Percentiles rank a stretch among this genome's conserved stretches.
Conservation (phyloP, 208 protist species). For the Acanthamoeba lenticulata region DNA sequence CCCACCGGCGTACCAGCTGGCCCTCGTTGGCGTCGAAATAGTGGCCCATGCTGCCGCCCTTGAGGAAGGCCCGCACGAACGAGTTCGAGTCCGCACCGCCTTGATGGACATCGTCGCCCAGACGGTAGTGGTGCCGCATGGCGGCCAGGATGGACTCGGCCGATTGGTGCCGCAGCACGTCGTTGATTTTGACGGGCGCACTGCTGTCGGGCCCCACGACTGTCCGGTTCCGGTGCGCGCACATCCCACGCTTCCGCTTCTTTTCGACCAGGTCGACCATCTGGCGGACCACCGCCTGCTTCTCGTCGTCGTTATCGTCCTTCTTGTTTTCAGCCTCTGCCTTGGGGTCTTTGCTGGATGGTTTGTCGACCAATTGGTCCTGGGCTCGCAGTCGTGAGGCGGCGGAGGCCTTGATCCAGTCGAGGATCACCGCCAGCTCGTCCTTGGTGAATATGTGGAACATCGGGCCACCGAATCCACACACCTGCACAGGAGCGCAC, state of each 20-base stretch:
- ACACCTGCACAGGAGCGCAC: neutral
- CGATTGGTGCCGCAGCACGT: neutral
- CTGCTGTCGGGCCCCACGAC: neutral
- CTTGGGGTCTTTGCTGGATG: too few relatives aligned
- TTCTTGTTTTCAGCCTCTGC: too few relatives aligned
- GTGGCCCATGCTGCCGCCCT: neutral
- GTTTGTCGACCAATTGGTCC: neutral
- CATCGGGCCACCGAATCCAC: conserved; percentile 58
- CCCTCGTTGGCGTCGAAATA: neutral
- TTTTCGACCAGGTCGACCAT: neutral
- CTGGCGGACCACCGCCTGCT: neutral
- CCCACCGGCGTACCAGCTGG: neutral
- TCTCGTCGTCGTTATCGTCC: neutral
- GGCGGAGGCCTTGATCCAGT: neutral
- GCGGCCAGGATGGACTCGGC: neutral
- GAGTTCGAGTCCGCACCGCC: neutral
- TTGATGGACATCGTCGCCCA: neutral
- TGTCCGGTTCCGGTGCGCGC: neutral
- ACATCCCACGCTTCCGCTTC: neutral
- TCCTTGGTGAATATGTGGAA: conserved; percentile 58
- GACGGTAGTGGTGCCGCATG: neutral
- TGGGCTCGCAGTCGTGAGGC: neutral
- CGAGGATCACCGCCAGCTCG: conserved; percentile 2
- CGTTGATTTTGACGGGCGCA: neutral
- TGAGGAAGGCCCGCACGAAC: neutral